Conservation (phyloP, 2,329 filamentous ascomycete genomes). For the Seiridium cupressi region DNA sequence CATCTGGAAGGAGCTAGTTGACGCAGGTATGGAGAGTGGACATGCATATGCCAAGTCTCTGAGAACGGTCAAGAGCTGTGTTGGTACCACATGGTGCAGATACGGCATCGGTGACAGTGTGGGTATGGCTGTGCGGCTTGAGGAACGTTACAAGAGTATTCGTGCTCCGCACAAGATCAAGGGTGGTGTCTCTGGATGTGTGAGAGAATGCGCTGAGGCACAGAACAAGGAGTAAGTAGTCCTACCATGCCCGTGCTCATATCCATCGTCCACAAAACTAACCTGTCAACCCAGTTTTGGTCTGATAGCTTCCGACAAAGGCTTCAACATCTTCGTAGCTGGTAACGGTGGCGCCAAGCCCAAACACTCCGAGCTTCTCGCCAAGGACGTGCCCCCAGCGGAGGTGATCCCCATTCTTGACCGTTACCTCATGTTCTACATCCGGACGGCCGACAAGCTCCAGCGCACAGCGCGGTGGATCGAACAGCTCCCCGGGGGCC, state of each 20-base stretch:
- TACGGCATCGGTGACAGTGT: constrained; percentile 89
- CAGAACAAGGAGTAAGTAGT: constrained; percentile 78
- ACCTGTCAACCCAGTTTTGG: constrained; percentile 60
- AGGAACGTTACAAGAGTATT: constrained; percentile 90
- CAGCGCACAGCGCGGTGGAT: constrained; percentile 89
- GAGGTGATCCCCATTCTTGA: constrained; percentile 83
- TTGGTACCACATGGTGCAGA: constrained; percentile 87
- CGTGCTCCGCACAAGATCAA: constrained; percentile 90
- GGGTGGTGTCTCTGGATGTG: constrained; percentile 84
- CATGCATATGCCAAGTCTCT: constrained; percentile 90
- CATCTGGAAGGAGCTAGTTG: constrained; percentile 79
- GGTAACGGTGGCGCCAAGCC: constrained; percentile 89
- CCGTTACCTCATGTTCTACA: constrained; percentile 90
- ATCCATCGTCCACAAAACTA: not conserved
- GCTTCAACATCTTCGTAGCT: constrained; percentile 88
- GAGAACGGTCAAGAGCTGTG: constrained; percentile 87
- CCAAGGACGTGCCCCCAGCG: constrained; percentile 80
- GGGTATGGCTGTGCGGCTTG: constrained; percentile 82
- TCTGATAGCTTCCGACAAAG: constrained; percentile 87
- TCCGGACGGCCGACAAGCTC: constrained; percentile 85
- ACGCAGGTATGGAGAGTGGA: constrained; percentile 85
- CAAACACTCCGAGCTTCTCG: constrained; percentile 76
- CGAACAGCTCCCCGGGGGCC: constrained; percentile 78
- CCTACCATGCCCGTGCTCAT: not conserved
- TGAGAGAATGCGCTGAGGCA: constrained; percentile 90